Percentiles rank a stretch among this genome's conserved stretches.
These are phyloP conservation scores for Zopfochytrium polystomum DNA, from an alignment of 371 early-diverging fungal genomes.

Conservation along the genomic window DNA sequence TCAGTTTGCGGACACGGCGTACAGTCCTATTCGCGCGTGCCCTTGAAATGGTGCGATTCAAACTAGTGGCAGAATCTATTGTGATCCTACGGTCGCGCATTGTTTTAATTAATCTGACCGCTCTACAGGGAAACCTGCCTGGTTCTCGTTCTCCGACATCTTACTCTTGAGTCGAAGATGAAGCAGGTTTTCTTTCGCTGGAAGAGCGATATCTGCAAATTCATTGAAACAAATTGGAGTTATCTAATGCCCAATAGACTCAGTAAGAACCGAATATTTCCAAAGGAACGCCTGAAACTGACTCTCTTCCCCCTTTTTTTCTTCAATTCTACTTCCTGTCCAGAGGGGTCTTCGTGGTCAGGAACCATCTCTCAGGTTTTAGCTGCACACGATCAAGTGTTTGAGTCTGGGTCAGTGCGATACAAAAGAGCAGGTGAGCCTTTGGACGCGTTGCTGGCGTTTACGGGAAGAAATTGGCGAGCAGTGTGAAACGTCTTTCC, in stretches of 20 bases:
- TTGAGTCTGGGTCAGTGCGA: slow-evolving; percentile 71
- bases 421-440: slow-evolving; percentile 1
- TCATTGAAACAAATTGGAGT: slow-evolving; percentile 75
- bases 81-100: no score
- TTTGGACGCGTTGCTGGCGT: slow-evolving; percentile 1
- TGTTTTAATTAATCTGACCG: no score
- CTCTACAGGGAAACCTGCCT: no score
- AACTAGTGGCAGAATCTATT: no score
- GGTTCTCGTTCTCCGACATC: no score
- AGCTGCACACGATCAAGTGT: slow-evolving; percentile 71
- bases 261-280: slow-evolving; percentile 41
- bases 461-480: not conserved
- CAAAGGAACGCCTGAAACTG: not conserved
- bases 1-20: no score
- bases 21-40: no score
- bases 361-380: slow-evolving; percentile 77
- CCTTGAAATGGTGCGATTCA: no score
- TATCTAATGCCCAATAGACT: slow-evolving; percentile 64
- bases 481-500: slow-evolving; percentile 31
- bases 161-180: no score
- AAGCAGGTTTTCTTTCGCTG: slow-evolving; percentile 80
- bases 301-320: not conserved
- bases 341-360: slow-evolving; percentile 51
- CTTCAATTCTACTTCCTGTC: not conserved
- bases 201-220: slow-evolving; percentile 78